These are phyloP conservation scores for Aspergillus fructus DNA, from an alignment of 2,329 filamentous ascomycete genomes.

Conservation along the genomic window DNA sequence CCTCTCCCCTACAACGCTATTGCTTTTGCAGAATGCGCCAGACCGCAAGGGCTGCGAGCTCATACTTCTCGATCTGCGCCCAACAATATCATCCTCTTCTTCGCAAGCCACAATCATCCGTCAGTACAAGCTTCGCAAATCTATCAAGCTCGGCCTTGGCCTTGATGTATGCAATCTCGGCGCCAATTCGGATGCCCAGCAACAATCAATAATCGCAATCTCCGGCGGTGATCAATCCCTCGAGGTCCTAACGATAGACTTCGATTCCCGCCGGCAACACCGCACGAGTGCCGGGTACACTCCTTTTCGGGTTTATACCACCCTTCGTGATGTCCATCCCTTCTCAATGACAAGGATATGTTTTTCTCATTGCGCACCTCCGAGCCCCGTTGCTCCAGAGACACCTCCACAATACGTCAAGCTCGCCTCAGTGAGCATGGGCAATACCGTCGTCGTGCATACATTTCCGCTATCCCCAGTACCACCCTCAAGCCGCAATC, in stretches of 20 bases:
- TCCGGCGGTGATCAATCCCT: constrained; percentile 79
- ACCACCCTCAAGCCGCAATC: constrained; percentile 45
- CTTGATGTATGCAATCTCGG: constrained; percentile 73
- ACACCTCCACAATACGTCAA: constrained; percentile 63
- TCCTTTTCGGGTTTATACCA: constrained; percentile 51
- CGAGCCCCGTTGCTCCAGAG: constrained; percentile 47
- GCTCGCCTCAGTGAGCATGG: constrained; percentile 77
- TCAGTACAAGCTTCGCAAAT: constrained; percentile 62
- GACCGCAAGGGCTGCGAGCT: constrained; percentile 57
- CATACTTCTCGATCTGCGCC: constrained; percentile 43
- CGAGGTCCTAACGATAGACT: constrained; percentile 74
- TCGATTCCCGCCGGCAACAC: constrained; percentile 40
- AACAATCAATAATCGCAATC: constrained; percentile 78
- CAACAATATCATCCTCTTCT: constrained; percentile 2
- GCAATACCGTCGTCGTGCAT: constrained; percentile 76
- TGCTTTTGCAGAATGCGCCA: constrained; percentile 58
- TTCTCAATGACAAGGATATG: constrained; percentile 58
- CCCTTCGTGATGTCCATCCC: constrained; percentile 56
- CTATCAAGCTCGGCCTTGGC: constrained; percentile 72
- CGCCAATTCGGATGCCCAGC: constrained; percentile 58
- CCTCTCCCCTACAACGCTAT: constrained; percentile 52
- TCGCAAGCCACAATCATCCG: constrained; percentile 47
- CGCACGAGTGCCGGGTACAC: constrained; percentile 38
- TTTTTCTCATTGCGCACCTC: constrained; percentile 55
- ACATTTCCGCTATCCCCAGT: constrained; percentile 65